These are phyloP conservation scores for Ascochyta clinopodiicola DNA, from an alignment of 2,329 filamentous ascomycete species.

Conservation along the genomic window DNA sequence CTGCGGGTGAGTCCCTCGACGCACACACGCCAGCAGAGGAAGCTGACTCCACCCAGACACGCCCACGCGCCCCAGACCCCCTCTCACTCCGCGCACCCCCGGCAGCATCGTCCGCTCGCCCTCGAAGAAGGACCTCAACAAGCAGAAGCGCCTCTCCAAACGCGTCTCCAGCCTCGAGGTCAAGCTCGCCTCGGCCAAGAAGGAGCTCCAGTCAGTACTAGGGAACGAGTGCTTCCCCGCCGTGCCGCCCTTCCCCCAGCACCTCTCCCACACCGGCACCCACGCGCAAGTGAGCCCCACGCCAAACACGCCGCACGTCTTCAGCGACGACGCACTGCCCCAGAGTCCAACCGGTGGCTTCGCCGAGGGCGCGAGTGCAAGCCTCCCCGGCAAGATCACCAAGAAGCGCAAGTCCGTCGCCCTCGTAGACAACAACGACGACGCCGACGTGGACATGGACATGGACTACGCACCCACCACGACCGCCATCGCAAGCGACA, in stretches of 20 bases:
- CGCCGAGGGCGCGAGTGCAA: slow-evolving; percentile 1
- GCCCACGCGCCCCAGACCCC: background rate
- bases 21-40: background rate
- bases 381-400: slow-evolving; percentile 24
- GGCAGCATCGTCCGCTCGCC: slow-evolving; percentile 53
- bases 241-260: slow-evolving; percentile 41
- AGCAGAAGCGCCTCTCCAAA: slow-evolving; percentile 64
- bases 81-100: slow-evolving; percentile 30
- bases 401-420: slow-evolving; percentile 50
- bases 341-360: background rate
- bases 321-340: slow-evolving; percentile 34
- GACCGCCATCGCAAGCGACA: slow-evolving; percentile 20
- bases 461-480: slow-evolving; percentile 34
- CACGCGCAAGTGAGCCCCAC: slow-evolving; percentile 28
- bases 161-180: slow-evolving; percentile 66
- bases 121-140: slow-evolving; percentile 64
- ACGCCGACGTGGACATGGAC: slow-evolving; percentile 31
- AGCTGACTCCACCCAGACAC: background rate
- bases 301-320: slow-evolving; percentile 18
- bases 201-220: slow-evolving; percentile 60
- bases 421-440: slow-evolving; percentile 30
- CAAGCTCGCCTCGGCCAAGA: slow-evolving; percentile 63
- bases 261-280: background rate
- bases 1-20: slow-evolving; percentile 6
- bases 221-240: slow-evolving; percentile 50